Percentiles rank a stretch among this genome's conserved stretches.
Evolutionary conservation across 306 rosid genomes (phyloP).

Genomic region (Cucurbita ficifolia): DNA sequence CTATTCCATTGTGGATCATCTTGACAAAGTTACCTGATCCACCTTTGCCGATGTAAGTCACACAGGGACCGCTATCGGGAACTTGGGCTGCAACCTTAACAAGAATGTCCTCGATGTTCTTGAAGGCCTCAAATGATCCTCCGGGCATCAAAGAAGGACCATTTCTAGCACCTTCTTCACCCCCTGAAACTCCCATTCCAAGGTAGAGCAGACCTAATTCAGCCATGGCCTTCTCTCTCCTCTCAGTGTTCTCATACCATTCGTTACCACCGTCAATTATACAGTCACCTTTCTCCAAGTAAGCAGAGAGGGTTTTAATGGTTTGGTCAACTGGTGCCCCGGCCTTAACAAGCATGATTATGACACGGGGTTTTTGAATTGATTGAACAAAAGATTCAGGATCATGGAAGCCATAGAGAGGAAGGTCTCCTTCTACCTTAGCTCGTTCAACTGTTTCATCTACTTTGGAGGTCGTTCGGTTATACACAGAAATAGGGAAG

Average conservation of each 20-base stretch:
- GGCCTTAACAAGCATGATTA: constrained; percentile 31
- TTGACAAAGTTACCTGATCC: constrained; percentile 24
- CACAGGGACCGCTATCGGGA: constrained; percentile 30
- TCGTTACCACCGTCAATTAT: constrained; percentile 31
- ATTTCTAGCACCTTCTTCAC: constrained; percentile 24
- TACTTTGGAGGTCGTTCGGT: constrained; percentile 22
- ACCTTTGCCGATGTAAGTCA: constrained; percentile 19
- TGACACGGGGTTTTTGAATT: constrained; percentile 23
- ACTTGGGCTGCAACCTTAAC: constrained; percentile 32
- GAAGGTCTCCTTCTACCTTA: constrained; percentile 19
- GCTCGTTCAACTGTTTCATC: constrained; percentile 28
- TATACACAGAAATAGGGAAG: constrained; percentile 23
- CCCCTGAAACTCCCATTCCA: constrained; percentile 30
- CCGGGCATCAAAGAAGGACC: constrained; percentile 34
- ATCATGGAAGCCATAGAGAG: constrained; percentile 22
- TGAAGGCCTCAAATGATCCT: constrained; percentile 23
- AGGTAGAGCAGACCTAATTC: constrained; percentile 25
- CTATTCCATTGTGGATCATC: constrained; percentile 28
- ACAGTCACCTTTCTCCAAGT: constrained; percentile 29
- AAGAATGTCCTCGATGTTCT: constrained; percentile 28
- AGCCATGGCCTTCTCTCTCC: constrained; percentile 20
- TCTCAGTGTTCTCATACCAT: constrained; percentile 29
- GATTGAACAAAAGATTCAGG: constrained; percentile 24
- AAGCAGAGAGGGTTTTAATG: constrained; percentile 18
- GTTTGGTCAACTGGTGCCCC: constrained; percentile 28